Evolutionary conservation across 2,329 filamentous ascomycete genomes (phyloP).

Genomic region (Leptographium procerum): DNA sequence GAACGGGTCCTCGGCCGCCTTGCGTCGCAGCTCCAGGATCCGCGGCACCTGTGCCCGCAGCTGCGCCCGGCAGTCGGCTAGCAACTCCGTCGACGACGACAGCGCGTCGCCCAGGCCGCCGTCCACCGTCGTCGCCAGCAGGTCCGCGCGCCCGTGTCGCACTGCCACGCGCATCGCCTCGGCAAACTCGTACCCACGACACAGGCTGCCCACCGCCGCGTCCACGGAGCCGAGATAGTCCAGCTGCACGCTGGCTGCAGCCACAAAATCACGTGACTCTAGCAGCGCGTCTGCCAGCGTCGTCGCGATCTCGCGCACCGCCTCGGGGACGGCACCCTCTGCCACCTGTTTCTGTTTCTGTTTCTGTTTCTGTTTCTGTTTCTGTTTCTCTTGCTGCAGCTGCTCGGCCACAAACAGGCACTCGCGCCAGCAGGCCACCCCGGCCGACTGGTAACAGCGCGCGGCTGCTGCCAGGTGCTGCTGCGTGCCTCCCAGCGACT

Average conservation of each 20-base stretch:
- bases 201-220: conserved; percentile 61
- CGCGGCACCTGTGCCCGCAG: conserved; percentile 76
- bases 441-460: conserved; percentile 71
- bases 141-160: conserved; percentile 44
- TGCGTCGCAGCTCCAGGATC: conserved; percentile 67
- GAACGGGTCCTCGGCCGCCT: conserved; percentile 74
- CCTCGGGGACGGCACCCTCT: too few species aligned
- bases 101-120: conserved; percentile 69
- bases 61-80: conserved; percentile 86
- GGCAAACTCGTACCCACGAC: conserved; percentile 76
- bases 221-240: conserved; percentile 70
- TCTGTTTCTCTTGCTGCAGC: conserved; percentile 21
- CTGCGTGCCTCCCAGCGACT: conserved; percentile 49
- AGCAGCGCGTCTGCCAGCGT: conserved; percentile 66
- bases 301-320: conserved; percentile 54
- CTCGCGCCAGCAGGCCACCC: conserved; percentile 73
- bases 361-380: not conserved
- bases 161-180: conserved; percentile 74
- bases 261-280: conserved; percentile 73
- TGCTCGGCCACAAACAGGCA: conserved; percentile 68
- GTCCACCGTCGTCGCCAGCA: conserved; percentile 63
- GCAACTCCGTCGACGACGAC: conserved; percentile 73
- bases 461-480: conserved; percentile 60
- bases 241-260: conserved; percentile 67
- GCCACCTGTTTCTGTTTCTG: too few species aligned